A percentile compares a stretch with the other conserved stretches of the same genome.
Conservation (phyloP, 176 grass and related monocot genomes). For the Phyllostachys edulis region DNA sequence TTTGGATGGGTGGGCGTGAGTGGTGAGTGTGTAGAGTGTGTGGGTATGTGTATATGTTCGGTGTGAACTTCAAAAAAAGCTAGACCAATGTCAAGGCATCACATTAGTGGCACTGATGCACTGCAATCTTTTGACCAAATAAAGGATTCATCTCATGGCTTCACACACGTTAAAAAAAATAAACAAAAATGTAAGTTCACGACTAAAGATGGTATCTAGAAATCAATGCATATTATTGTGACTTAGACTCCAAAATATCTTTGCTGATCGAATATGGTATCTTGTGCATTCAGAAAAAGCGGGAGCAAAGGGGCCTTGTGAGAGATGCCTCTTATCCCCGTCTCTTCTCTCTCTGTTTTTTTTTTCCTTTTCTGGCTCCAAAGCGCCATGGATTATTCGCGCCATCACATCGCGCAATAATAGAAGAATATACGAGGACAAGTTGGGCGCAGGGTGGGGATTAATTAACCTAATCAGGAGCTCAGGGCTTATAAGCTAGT, state of each 20-base stretch:
- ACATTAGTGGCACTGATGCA: constrained; percentile 12
- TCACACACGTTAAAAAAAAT: neutral
- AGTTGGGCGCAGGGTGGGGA: constrained; percentile 3
- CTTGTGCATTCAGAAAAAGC: constrained; percentile 39
- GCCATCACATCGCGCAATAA: constrained; percentile 56
- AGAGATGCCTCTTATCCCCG: constrained; percentile 49
- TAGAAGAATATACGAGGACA: constrained; percentile 55
- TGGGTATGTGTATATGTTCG: no score
- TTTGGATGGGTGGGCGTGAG: no score
- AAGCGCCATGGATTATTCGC: constrained; percentile 41
- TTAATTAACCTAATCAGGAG: constrained; percentile 14
- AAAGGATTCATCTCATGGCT: neutral
- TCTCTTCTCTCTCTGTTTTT: neutral
- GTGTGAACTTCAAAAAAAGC: no score
- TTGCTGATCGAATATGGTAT: constrained; percentile 34
- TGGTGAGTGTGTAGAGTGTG: no score
- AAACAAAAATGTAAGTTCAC: neutral
- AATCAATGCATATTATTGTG: neutral
- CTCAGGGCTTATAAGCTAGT: constrained; percentile 5
- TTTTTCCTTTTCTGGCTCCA: constrained; percentile 16
- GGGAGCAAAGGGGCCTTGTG: constrained; percentile 24
- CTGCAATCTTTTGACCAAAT: constrained; percentile 16
- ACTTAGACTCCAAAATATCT: constrained; percentile 31
- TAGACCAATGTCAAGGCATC: constrained; percentile 37
- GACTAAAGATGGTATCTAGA: constrained; percentile 16